Conservation (phyloP, 345 rosid genomes). For the Pistacia vera region DNA sequence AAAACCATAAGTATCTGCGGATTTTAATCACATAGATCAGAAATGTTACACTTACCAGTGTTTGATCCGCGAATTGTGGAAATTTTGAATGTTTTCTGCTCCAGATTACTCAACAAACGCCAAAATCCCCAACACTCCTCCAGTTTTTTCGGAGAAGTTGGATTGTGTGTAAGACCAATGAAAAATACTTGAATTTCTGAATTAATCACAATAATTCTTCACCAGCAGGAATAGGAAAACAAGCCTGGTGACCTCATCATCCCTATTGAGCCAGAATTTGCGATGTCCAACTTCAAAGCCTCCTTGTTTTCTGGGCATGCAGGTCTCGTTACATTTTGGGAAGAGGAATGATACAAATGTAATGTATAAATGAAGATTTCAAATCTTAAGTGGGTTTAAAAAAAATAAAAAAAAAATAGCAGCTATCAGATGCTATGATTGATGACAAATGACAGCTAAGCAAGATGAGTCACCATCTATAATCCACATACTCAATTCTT, state of each 20-base stretch:
- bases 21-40: too few species aligned
- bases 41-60: too few species aligned
- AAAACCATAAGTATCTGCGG: too few species aligned
- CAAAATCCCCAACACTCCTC: too few species aligned
- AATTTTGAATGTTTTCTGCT: too few species aligned
- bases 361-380: neutral
- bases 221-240: neutral
- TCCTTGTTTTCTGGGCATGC: neutral
- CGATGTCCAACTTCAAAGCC: neutral
- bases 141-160: too few species aligned
- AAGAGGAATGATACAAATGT: neutral
- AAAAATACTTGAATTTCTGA: neutral
- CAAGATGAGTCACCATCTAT: conserved; percentile 53
- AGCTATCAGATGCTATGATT: conserved; percentile 17
- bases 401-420: neutral
- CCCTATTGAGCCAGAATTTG: neutral
- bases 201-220: neutral
- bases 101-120: too few species aligned
- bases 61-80: too few species aligned
- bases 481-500: conserved; percentile 44
- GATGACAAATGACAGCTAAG: conserved; percentile 49
- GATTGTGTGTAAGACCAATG: too few species aligned
- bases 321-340: neutral
- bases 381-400: neutral
- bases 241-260: neutral